phyloP scores from a whole-genome alignment of 2,329 filamentous ascomycete genomes.

The Fusarium nurragi region DNA sequence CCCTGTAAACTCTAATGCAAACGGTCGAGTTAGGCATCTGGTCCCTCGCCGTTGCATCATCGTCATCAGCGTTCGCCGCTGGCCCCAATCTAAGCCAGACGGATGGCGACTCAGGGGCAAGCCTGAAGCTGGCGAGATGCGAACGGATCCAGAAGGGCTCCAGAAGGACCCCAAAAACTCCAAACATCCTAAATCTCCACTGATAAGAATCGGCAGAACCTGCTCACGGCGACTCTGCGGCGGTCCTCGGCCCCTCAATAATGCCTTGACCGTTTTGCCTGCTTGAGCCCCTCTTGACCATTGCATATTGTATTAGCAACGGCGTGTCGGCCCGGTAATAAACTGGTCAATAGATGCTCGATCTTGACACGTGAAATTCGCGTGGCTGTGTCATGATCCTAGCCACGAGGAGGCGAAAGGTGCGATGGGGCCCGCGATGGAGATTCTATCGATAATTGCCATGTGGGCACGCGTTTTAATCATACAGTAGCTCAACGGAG shows the following conservation, averaged over 20 bases:
- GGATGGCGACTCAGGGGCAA: not conserved
- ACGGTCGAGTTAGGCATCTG: slow-evolving; percentile 30
- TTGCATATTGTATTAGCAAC: not conserved
- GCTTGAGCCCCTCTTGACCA: slow-evolving; percentile 13
- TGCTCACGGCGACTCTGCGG: slow-evolving; percentile 28
- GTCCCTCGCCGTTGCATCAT: slow-evolving; percentile 24
- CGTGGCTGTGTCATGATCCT: slow-evolving; percentile 26
- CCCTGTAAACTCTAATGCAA: slow-evolving; percentile 28
- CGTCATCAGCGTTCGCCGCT: slow-evolving; percentile 24
- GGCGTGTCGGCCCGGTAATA: slow-evolving; percentile 22
- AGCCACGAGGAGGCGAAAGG: slow-evolving; percentile 25
- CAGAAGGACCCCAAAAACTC: slow-evolving; percentile 3
- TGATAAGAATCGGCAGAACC: slow-evolving; percentile 14
- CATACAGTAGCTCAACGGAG: slow-evolving; percentile 9
- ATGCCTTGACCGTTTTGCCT: slow-evolving; percentile 11
- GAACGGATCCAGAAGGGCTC: slow-evolving; percentile 16
- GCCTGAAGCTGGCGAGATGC: not conserved
- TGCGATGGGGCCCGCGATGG: not conserved
- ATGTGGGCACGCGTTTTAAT: slow-evolving; percentile 20
- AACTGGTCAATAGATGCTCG: not conserved
- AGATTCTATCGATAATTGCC: slow-evolving; percentile 5
- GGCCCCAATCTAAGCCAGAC: slow-evolving; percentile 13
- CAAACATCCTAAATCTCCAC: slow-evolving; percentile 20
- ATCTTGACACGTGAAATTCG: slow-evolving; percentile 28
- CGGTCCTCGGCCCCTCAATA: slow-evolving; percentile 33